Percentiles rank a stretch among this genome's conserved stretches.
phyloP scores from a whole-genome alignment of 345 rosid genomes.

The Camelina sativa region DNA sequence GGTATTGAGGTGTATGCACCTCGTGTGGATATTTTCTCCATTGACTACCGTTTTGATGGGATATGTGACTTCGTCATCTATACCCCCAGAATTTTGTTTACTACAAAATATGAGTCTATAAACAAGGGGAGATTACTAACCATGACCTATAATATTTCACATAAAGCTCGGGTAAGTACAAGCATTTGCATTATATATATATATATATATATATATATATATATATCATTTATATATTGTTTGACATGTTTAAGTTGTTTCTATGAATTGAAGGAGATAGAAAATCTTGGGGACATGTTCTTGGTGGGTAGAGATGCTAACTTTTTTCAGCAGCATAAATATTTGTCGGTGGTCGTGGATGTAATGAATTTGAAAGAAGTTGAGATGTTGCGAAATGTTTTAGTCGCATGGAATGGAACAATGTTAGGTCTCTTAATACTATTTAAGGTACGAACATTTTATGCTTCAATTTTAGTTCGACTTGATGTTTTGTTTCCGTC shows the following conservation, averaged over 20 bases:
- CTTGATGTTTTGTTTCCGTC: background rate
- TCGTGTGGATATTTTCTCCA: constrained; percentile 17
- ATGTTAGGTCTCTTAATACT: background rate
- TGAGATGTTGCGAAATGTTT: background rate
- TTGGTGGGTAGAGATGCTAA: background rate
- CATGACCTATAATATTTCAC: constrained; percentile 1
- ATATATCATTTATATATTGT: background rate
- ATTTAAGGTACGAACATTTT: constrained; percentile 25
- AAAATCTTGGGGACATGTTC: background rate
- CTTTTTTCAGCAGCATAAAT: background rate
- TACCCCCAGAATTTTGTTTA: background rate
- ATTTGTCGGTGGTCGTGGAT: constrained; percentile 19
- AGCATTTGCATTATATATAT: background rate
- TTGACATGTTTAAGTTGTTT: background rate
- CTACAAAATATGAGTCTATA: background rate
- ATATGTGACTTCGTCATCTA: background rate
- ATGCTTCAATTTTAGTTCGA: background rate
- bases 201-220: background rate
- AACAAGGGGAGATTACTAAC: background rate
- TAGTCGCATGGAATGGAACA: background rate
- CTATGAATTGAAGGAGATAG: constrained; percentile 17
- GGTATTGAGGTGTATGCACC: background rate
- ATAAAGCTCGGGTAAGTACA: constrained; percentile 9
- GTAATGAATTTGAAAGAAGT: constrained; percentile 19
- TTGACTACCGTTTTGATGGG: background rate